Percentiles rank a stretch among this genome's conserved stretches.
Evolutionary conservation across 352 stramenopile species (phyloP).

Genomic region (Phytophthora macrochlamydospora): DNA sequence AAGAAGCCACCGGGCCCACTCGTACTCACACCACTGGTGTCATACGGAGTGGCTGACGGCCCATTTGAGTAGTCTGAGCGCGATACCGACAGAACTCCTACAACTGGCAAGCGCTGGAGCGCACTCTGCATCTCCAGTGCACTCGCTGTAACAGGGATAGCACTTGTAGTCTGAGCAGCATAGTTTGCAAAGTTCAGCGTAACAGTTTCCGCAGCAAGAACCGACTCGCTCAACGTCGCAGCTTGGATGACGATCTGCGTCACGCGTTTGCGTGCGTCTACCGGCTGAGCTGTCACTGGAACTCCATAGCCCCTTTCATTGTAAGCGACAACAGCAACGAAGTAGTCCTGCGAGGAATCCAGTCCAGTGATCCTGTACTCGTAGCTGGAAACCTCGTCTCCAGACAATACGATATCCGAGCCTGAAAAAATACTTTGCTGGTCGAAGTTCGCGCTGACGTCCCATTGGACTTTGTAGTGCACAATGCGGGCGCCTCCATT

Average conservation of each 20-base stretch:
- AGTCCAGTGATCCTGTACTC: conserved; percentile 54
- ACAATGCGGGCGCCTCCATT: conserved; percentile 77
- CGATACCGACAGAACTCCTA: conserved; percentile 63
- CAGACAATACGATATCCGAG: conserved; percentile 39
- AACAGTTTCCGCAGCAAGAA: conserved; percentile 51
- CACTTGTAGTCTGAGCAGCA: conserved; percentile 26
- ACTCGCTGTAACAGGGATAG: conserved; percentile 57
- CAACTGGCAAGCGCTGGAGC: conserved; percentile 49
- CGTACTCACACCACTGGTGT: conserved; percentile 52
- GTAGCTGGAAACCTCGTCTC: conserved; percentile 11
- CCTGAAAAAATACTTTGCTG: conserved; percentile 67
- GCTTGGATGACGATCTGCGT: conserved; percentile 46
- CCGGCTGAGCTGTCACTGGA: conserved; percentile 42
- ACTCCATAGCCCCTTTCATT: conserved; percentile 81
- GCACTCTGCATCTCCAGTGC: conserved; percentile 58
- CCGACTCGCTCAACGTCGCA: conserved; percentile 33
- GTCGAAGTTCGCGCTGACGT: conserved; percentile 85
- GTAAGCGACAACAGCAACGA: conserved; percentile 82
- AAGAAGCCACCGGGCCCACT: conserved; percentile 44
- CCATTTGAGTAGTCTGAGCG: conserved; percentile 70
- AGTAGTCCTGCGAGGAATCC: conserved; percentile 59
- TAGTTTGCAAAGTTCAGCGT: conserved; percentile 68
- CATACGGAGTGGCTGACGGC: conserved; percentile 38
- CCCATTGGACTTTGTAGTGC: conserved; percentile 95
- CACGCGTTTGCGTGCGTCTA: conserved; percentile 59